Percentiles rank a stretch among this genome's conserved stretches.
Evolutionary conservation across 805 yeast genomes (phyloP).

Genomic region (Teunomyces barrocoloradensis): DNA sequence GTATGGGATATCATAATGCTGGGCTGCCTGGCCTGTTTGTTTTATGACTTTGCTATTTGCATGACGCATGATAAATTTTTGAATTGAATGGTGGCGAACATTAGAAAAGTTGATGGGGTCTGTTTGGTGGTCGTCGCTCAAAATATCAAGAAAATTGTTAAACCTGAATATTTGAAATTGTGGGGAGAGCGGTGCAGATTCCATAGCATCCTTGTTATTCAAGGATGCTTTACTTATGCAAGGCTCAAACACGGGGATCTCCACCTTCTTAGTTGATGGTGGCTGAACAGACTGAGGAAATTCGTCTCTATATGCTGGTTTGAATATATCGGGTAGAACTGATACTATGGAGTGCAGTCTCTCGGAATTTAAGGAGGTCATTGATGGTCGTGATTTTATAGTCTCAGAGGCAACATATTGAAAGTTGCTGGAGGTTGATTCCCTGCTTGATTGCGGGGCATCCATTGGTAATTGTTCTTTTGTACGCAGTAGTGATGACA

Average conservation of each 20-base stretch:
- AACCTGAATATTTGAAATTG: constrained; percentile 29
- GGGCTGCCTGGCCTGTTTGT: constrained; percentile 5
- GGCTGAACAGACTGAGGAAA: background rate
- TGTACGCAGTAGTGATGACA: background rate
- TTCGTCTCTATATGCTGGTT: constrained; percentile 4
- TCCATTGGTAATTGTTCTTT: background rate
- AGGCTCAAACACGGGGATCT: constrained; percentile 18
- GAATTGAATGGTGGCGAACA: constrained; percentile 29
- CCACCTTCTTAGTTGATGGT: background rate
- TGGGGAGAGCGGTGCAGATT: constrained; percentile 23
- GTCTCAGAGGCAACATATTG: background rate
- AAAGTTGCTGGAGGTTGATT: background rate
- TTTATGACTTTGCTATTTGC: constrained; percentile 8
- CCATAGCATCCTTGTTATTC: constrained; percentile 24
- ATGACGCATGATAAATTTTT: constrained; percentile 26
- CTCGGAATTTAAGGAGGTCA: background rate
- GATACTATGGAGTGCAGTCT: background rate
- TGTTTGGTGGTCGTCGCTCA: constrained; percentile 28
- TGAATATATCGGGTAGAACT: constrained; percentile 3
- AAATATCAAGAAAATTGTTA: constrained; percentile 28
- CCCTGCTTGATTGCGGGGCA: background rate
- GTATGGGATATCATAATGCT: constrained; percentile 19
- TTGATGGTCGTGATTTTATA: background rate
- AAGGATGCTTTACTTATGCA: constrained; percentile 21
- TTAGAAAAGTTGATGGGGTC: constrained; percentile 41